phyloP scores from a whole-genome alignment of 2,329 filamentous ascomycete genomes.

The Chalaropsis ovoidea region DNA sequence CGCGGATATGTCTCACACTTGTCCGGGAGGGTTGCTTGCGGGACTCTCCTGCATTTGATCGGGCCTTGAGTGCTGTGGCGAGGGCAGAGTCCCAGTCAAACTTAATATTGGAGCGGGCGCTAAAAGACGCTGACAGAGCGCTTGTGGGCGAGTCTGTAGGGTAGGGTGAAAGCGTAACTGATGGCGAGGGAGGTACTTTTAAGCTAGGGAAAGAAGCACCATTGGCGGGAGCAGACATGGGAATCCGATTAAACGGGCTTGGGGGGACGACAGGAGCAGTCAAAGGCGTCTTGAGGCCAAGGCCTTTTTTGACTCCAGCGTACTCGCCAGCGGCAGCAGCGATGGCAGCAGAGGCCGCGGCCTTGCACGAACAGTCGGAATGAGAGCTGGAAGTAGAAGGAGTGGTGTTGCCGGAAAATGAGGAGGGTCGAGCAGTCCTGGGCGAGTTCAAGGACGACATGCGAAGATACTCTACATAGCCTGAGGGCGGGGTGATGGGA shows the following conservation, averaged over 20 bases:
- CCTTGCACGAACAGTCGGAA: conserved; percentile 48
- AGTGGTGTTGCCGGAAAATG: conserved; percentile 39
- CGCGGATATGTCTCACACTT: conserved; percentile 61
- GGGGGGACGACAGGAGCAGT: conserved; percentile 35
- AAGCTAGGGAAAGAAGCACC: conserved; percentile 55
- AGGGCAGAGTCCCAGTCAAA: conserved; percentile 69
- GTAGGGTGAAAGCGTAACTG: conserved; percentile 44
- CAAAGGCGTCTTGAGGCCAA: conserved; percentile 30
- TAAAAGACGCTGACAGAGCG: conserved; percentile 62
- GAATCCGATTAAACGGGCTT: conserved; percentile 44
- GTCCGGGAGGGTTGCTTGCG: conserved; percentile 46
- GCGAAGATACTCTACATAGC: conserved; percentile 89
- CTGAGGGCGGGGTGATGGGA: conserved; percentile 79
- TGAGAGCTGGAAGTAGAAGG: conserved; percentile 41
- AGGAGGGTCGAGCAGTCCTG: conserved; percentile 43
- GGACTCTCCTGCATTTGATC: conserved; percentile 45
- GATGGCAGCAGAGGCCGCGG: conserved; percentile 34
- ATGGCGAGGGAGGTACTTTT: conserved; percentile 67
- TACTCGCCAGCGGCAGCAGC: conserved; percentile 26
- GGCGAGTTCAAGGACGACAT: conserved; percentile 67
- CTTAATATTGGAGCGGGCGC: conserved; percentile 55
- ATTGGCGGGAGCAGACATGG: conserved; percentile 53
- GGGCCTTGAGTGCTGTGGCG: conserved; percentile 36
- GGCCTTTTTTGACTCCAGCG: conserved; percentile 30
- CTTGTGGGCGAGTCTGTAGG: conserved; percentile 57